Base-by-base conservation (phyloP, 495 filamentous ascomycete genomes). In the Cetradonia linearis region DNA sequence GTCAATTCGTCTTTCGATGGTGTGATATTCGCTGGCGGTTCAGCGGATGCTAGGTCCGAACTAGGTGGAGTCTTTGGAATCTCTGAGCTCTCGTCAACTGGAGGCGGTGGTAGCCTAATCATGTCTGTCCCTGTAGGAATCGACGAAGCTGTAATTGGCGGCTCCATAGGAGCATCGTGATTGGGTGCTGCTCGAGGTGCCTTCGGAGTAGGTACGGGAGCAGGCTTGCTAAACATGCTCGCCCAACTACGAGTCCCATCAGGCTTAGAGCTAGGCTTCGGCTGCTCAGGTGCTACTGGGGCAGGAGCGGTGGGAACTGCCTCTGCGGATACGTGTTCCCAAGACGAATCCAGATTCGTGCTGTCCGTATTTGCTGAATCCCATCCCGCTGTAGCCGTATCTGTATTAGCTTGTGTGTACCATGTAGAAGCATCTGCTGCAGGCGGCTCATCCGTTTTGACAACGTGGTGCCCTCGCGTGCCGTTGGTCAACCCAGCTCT, bases 1-100 rank as follows among this genome's bases (percentile, higher is more conserved):
- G 94, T 97, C 65, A 97, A 80, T 60, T 91, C 83, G 69, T 89
- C 87, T 69, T 88, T 85, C n/a, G 87, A 81, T 8, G 87, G 84
- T 31, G 79, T 74, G 13, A 89, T 70, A 28, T 77, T 71, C 13
- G 77, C 70, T 55, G 81, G 76, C 56, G 83, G 81, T 25, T 68
- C 64, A 27, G 66, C 62, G 10, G 56, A 30, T 31, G 55, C 53
- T 25, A 65, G 11, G 23, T 59, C 60, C 33, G 66, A 58, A 7
- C 55, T 42, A 40, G 66, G 66, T 30, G 66, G 66, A 31, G 66
- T 68, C 18, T 55, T 66, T 16, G 66, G 64, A 23, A 62, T 46
- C 25, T 68, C 61, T 20, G 63, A 61, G 13, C 46, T 60, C n/a
- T 60, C 59, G n/a, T 68, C 65, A 2, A 65, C 52, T 20, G 59